Base-by-base conservation (phyloP, 768 basidiomycete genomes). In the Rhodotorula graminis region DNA sequence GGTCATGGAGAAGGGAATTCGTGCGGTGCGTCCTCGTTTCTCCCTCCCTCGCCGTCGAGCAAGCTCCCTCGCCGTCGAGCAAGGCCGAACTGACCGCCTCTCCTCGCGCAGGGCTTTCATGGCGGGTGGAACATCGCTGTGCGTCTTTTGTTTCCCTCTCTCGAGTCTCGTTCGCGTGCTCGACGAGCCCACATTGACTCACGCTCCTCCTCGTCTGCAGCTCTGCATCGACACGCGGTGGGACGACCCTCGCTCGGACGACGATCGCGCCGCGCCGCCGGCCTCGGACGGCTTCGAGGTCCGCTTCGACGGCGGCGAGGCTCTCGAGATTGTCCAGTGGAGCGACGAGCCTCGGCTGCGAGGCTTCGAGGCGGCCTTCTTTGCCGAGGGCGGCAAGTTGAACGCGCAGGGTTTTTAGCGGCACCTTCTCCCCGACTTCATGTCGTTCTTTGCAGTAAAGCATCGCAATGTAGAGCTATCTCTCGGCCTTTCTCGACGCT, bases 1-100 rank as follows among this genome's bases (percentile, higher is more conserved):
- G 7, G 78, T 72, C 15, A 61, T 79, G 42, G 80, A 81, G 66
- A 74, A 77, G 37, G 79, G 79, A 3, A 59, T 79, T 0, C 7
- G 79, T n/a, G 73, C 78, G 14, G 64, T 50, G 8, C 49, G 62
- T 65, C 42, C 6, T 9, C 47, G n/a, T 15, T 31, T 27, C 18
- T 23, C 12, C 21, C 50, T 60, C 18, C 31, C 21, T 7, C 10
- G 15, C 2, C 10, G 0, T 19, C 23, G 25, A 50, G 15, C 9
- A 21, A 29, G 15, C 31, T 9, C 37, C 37, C 37, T 37, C 37
- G 37, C 44, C 44, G n/a, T n/a, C n/a, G n/a, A n/a, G n/a, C n/a
- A n/a, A n/a, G n/a, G n/a, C n/a, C n/a, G n/a, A n/a, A n/a, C n/a
- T n/a, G n/a, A n/a, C n/a, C n/a, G n/a, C n/a, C 18, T 19, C n/a